Conservation (phyloP, 805 yeast species). For the Ogataea nitratoaversa region DNA sequence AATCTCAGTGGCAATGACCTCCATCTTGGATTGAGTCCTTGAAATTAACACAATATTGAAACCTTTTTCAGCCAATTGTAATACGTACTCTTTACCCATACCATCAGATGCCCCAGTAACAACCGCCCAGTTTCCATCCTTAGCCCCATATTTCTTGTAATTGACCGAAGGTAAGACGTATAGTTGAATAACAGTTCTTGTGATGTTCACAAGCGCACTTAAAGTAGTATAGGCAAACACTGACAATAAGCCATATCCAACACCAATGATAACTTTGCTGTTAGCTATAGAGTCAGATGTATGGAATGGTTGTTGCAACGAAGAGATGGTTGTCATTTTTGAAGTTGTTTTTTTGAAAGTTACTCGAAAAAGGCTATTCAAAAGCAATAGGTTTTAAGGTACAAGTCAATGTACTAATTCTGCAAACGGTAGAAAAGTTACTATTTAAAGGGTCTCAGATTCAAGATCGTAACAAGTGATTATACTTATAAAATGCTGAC, state of each 20-base stretch:
- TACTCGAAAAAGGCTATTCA: too few relatives aligned
- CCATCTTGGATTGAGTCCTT: constrained; percentile 76
- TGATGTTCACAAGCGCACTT: background rate
- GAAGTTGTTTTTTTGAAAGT: too few relatives aligned
- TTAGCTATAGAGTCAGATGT: background rate
- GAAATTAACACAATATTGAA: constrained; percentile 81
- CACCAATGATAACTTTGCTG: background rate
- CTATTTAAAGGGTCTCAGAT: too few relatives aligned
- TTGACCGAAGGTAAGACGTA: background rate
- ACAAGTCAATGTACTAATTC: too few relatives aligned
- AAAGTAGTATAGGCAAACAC: background rate
- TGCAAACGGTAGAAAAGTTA: too few relatives aligned
- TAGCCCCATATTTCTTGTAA: constrained; percentile 64
- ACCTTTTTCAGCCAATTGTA: constrained; percentile 80
- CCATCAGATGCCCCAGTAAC: constrained; percentile 98
- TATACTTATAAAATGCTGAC: too few relatives aligned
- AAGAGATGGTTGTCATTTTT: background rate
- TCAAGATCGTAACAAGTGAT: too few relatives aligned
- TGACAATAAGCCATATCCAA: background rate
- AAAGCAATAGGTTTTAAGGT: too few relatives aligned
- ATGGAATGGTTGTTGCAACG: background rate
- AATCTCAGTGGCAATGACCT: constrained; percentile 58
- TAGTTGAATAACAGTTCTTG: background rate
- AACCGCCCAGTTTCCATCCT: constrained; percentile 80
- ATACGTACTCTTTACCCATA: constrained; percentile 87